A percentile compares a stretch with the other conserved stretches of the same genome.
phyloP scores from a whole-genome alignment of 2,329 filamentous ascomycete species.

The Trichoderma citrinoviride region DNA sequence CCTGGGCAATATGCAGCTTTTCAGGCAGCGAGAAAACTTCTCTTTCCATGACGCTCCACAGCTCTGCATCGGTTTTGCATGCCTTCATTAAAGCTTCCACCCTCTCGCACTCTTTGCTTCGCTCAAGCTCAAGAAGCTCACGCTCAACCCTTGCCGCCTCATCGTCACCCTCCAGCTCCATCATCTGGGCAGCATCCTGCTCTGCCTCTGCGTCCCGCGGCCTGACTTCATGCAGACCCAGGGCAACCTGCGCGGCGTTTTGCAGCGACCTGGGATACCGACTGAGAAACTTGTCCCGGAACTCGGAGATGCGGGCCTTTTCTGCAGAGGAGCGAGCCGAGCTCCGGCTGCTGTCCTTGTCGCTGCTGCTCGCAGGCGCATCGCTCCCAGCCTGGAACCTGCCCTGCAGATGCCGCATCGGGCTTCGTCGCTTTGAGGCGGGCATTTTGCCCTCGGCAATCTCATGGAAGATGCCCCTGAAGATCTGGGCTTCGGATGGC shows the following conservation, averaged over 20 bases:
- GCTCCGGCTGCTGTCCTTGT: not conserved
- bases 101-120: slow-evolving; percentile 47
- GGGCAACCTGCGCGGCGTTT: slow-evolving; percentile 39
- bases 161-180: slow-evolving; percentile 35
- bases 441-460: slow-evolving; percentile 40
- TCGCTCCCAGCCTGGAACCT: slow-evolving; percentile 3
- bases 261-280: slow-evolving; percentile 42
- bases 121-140: slow-evolving; percentile 36
- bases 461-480: slow-evolving; percentile 54
- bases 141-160: slow-evolving; percentile 37
- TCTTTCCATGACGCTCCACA: slow-evolving; percentile 65
- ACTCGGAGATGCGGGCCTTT: slow-evolving; percentile 33
- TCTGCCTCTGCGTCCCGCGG: slow-evolving; percentile 27
- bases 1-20: slow-evolving; percentile 51
- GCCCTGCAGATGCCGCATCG: not conserved
- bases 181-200: slow-evolving; percentile 25
- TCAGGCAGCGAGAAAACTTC: slow-evolving; percentile 63
- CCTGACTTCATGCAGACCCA: slow-evolving; percentile 40
- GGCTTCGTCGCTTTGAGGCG: slow-evolving; percentile 27
- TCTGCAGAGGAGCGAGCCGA: slow-evolving; percentile 35
- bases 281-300: slow-evolving; percentile 38
- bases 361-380: not conserved
- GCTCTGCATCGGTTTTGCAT: slow-evolving; percentile 58
- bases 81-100: slow-evolving; percentile 54
- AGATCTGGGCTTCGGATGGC: slow-evolving; percentile 55